Percentiles rank a stretch among this genome's conserved stretches.
phyloP scores from a whole-genome alignment of 495 filamentous ascomycete genomes.

The Penicillium arizonense region DNA sequence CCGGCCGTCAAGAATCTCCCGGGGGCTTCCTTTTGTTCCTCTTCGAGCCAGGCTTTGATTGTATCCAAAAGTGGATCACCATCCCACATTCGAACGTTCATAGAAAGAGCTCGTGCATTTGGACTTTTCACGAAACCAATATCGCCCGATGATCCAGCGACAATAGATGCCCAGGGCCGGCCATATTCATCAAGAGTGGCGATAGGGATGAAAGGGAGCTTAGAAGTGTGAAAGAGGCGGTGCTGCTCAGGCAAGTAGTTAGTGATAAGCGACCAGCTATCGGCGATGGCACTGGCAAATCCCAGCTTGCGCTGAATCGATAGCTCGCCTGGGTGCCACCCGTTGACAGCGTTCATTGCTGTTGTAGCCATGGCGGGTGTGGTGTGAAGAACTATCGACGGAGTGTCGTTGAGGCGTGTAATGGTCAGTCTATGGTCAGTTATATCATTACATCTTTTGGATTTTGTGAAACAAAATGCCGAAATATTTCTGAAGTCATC shows the following conservation, averaged over 20 bases:
- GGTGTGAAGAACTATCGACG: no score
- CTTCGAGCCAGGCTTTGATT: not conserved
- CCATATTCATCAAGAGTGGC: constrained; percentile 13
- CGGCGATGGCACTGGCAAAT: constrained; percentile 9
- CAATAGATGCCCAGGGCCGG: constrained; percentile 16
- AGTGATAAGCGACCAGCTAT: constrained; percentile 7
- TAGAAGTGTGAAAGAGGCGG: constrained; percentile 16
- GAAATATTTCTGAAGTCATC: no score
- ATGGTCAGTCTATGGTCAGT: no score
- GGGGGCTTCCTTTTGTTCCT: not conserved
- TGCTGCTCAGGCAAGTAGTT: constrained; percentile 16
- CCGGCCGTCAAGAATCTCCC: constrained; percentile 13
- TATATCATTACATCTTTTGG: no score
- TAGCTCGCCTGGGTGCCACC: constrained; percentile 19
- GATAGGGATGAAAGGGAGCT: constrained; percentile 16
- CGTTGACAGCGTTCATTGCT: constrained; percentile 14
- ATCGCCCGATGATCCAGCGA: constrained; percentile 7
- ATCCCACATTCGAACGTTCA: constrained; percentile 10
- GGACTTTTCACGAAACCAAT: constrained; percentile 17
- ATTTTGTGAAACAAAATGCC: no score
- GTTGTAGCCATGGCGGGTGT: not conserved
- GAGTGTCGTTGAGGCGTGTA: no score
- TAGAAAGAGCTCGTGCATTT: constrained; percentile 1
- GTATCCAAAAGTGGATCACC: constrained; percentile 17
- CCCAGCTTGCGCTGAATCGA: constrained; percentile 15